Evolutionary conservation across 495 filamentous ascomycete species (phyloP), one percentile per base, ranked within the genome.

Genomic region (Aspergillus egyptiacus): DNA sequence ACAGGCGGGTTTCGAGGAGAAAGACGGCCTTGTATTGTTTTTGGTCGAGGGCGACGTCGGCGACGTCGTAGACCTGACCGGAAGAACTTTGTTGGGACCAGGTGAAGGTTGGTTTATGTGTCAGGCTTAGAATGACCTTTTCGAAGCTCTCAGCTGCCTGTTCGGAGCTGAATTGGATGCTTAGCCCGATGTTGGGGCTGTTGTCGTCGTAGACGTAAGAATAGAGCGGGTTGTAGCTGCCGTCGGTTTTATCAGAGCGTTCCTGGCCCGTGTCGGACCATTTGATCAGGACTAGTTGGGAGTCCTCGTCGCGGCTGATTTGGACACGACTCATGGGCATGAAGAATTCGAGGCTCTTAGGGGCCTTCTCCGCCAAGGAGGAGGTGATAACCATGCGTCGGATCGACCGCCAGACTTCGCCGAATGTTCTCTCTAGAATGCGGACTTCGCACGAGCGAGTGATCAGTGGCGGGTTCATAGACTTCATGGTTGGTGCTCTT

Each of bases 261-360:
- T 63, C 60, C 35, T 74, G 68, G 20, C 59, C 62, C 11, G 65
- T 68, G 52, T 74, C 68, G 0, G 70, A 72, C 69, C 70, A 74
- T 52, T 63, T 69, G 8, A 70, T 35, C n/a, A 63, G 58, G 3
- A 68, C 42, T 24, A 65, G 55, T 8, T 57, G 58, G 6, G 65
- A 57, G n/a, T 54, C 48, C 13, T 59, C 48, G 31, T 60, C 52
- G n/a, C 62, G 54, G 14, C 53, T 55, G 14, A 72, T 50, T 49
- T 67, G 70, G 2, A 72, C 67, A 17, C 50, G 57, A 18, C 61
- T 66, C 34, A 69, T 42, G 10, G 70, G 70, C 35, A 74, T 56
- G 42, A 70, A 74, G 7, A 65, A 47, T 23, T 70, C 67, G 5
- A 59, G 61, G 34, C 67, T 68, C 39, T 51, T 57, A 4, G 68